Evolutionary conservation across 768 basidiomycete genomes (phyloP), one percentile per base, ranked within the genome.

Genomic region (Agaricus subrufescens): DNA sequence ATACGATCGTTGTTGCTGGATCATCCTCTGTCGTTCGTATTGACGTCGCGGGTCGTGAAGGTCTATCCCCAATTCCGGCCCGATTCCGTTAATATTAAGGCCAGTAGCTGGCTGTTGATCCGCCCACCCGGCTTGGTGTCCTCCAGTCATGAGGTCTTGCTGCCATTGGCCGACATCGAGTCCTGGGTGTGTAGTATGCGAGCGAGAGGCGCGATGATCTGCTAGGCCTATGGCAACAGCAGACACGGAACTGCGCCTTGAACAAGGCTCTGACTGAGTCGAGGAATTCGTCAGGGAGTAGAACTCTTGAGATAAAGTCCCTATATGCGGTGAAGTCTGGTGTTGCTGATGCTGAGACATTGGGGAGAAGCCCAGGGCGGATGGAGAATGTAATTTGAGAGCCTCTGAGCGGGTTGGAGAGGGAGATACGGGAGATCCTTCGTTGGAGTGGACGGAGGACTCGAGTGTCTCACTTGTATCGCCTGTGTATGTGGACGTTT

Each of bases 91-190:
- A 2, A 39, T 30, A n/a, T 37, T 37, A 7, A 56, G 39, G 3
- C 47, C 48, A 34, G 27, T n/a, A 15, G 25, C 27, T 14, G 54
- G 34, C 34, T 34, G 34, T 6, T 44, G 48, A 34, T 43, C 19
- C 6, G 25, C 29, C 54, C 54, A 56, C 3, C 40, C 34, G 11
- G 43, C 34, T 15, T 46, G 54, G 37, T 29, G 14, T 34, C 40
- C n/a, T 2, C 14, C 48, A 37, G 26, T 42, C 48, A 56, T 34
- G 30, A 26, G 15, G 14, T 49, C 47, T 29, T 48, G 47, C 9
- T 40, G 38, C 47, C 54, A 56, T 29, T 75, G 76, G 62, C 75
- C 74, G 6, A 66, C 50, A 2, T 70, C 65, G 19, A 73, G 58
- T 3, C 69, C 65, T n/a, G 71, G 60, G 34, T 67, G 65, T 1